Evolutionary conservation across 768 basidiomycete species (phyloP).

Genomic region (Naganishia onofrii): DNA sequence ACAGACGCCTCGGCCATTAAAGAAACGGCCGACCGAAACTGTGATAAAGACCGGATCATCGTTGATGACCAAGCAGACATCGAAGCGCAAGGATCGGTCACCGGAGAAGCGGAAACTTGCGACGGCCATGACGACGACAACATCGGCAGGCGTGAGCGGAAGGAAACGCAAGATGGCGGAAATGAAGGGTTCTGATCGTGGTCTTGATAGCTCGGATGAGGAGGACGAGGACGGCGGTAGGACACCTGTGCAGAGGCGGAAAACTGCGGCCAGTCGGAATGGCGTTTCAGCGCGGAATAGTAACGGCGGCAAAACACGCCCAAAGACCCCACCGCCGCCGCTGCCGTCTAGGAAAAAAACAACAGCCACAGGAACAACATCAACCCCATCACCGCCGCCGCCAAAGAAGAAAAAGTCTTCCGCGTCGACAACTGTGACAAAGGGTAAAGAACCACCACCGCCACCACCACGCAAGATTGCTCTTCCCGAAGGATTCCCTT

Average conservation of each 20-base stretch:
- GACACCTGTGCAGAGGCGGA: not conserved
- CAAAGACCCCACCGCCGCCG: too few relatives aligned
- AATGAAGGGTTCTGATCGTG: not conserved
- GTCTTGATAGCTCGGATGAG: not conserved
- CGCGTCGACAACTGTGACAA: not conserved
- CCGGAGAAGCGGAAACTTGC: not conserved
- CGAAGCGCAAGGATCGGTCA: not conserved
- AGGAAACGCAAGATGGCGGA: not conserved
- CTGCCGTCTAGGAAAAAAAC: not conserved
- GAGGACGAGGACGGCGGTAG: not conserved
- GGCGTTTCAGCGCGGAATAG: not conserved
- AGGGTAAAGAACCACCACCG: conserved; percentile 2
- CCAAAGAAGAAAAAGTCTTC: too few relatives aligned
- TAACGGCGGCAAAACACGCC: too few relatives aligned
- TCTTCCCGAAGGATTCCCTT: conserved; percentile 5
- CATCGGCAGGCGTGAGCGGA: not conserved
- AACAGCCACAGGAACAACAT: not conserved
- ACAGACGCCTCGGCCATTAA: not conserved
- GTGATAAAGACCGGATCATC: not conserved
- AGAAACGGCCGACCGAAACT: not conserved
- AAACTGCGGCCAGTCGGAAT: not conserved
- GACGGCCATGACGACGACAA: not conserved
- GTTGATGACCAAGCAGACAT: too few relatives aligned
- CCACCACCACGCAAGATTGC: conserved; percentile 3
- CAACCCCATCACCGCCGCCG: not conserved